Evolutionary conservation across 192 early-diverging fungal genomes (phyloP).

Genomic region (Backusella sp.): DNA sequence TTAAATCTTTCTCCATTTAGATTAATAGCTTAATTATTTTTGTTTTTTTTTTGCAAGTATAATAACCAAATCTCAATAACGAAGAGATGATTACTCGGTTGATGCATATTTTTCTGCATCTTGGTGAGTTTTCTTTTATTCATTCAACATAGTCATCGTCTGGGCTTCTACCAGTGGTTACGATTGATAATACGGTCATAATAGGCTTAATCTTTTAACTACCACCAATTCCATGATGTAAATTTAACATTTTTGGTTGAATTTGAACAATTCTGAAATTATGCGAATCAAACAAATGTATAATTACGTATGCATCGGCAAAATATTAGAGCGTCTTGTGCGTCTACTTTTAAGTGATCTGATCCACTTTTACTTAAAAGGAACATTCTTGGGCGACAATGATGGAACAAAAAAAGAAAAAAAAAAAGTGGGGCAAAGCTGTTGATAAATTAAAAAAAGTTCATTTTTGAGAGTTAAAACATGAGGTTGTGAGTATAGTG

Average conservation of each 20-base stretch:
- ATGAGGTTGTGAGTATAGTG: slow-evolving; percentile 1
- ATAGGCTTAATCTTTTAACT: not conserved
- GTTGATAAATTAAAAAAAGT: not conserved
- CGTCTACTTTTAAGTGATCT: not conserved
- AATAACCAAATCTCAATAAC: not conserved
- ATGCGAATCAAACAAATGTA: not conserved
- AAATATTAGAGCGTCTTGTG: not conserved
- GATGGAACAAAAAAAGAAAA: not conserved
- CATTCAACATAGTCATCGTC: not conserved
- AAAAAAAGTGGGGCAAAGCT: not conserved
- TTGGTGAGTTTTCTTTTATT: not conserved
- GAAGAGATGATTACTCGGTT: not conserved
- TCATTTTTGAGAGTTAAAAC: not conserved
- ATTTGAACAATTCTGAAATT: not conserved
- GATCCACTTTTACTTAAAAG: not conserved
- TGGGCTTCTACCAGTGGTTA: not conserved
- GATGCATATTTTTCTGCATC: not conserved
- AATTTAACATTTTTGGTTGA: not conserved
- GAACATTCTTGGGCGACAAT: not conserved
- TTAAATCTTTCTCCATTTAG: not conserved
- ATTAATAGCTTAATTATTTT: not conserved
- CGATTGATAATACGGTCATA: not conserved
- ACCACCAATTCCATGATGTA: not conserved
- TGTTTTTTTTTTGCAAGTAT: not conserved
- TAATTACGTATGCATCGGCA: not conserved